Percentiles rank a stretch among this genome's conserved stretches.
Evolutionary conservation across 306 rosid species (phyloP).

Genomic region (Prunus mira): DNA sequence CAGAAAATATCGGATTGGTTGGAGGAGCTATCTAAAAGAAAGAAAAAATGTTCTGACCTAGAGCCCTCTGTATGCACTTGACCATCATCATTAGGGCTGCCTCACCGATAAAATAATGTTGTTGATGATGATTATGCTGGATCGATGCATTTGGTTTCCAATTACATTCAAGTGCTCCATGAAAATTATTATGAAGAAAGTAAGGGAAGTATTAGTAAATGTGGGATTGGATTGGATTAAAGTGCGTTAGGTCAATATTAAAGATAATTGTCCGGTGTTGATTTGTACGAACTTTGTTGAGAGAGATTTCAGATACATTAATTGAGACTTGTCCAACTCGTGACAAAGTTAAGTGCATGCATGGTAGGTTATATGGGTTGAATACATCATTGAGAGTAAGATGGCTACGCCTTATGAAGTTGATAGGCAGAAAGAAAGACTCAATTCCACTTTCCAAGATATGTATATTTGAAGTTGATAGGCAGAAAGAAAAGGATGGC

Average conservation of each 20-base stretch:
- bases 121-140: not conserved
- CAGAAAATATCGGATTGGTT: not conserved
- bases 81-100: not conserved
- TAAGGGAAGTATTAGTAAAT: no score
- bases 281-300: no score
- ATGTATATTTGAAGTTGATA: conserved; percentile 4
- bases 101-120: not conserved
- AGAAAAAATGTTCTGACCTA: not conserved
- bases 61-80: not conserved
- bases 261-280: no score
- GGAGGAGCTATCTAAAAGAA: not conserved
- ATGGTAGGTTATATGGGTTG: not conserved
- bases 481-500: conserved; percentile 27
- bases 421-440: conserved; percentile 18
- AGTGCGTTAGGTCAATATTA: no score
- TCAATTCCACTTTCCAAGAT: conserved; percentile 23
- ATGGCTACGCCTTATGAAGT: conserved; percentile 10
- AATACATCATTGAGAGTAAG: conserved; percentile 25
- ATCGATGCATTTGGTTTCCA: not conserved
- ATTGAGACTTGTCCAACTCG: no score
- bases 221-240: no score
- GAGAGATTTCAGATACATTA: no score
- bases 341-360: not conserved
- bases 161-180: not conserved
- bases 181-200: not conserved